Conservation (phyloP, 306 rosid genomes). For the Lathyrus sativus region DNA sequence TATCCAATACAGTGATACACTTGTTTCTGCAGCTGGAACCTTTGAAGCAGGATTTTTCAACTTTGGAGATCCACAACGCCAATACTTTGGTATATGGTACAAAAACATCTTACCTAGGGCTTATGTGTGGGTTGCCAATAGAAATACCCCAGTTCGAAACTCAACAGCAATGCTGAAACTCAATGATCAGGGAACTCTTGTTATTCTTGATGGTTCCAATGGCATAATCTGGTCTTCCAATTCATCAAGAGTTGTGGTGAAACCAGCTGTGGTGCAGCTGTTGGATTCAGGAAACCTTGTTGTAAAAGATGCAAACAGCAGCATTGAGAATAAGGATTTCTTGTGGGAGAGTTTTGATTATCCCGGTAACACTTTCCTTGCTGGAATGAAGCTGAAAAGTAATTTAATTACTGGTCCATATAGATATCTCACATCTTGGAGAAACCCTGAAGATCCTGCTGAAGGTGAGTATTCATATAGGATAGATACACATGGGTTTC, state of each 20-base stretch:
- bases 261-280: slow-evolving; percentile 20
- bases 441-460: slow-evolving; percentile 6
- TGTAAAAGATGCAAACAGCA: slow-evolving; percentile 9
- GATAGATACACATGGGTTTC: slow-evolving; percentile 33
- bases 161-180: slow-evolving; percentile 3
- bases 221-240: slow-evolving; percentile 37
- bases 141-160: slow-evolving; percentile 19
- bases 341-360: slow-evolving; percentile 48
- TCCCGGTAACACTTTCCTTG: slow-evolving; percentile 37
- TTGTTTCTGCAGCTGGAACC: slow-evolving; percentile 11
- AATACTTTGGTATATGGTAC: slow-evolving; percentile 32
- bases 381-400: slow-evolving; percentile 29
- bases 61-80: neutral
- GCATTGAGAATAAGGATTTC: neutral
- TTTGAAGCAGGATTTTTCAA: slow-evolving; percentile 26
- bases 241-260: neutral
- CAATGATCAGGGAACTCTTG: slow-evolving; percentile 31
- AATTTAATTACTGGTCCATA: slow-evolving; percentile 12
- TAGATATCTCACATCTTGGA: slow-evolving; percentile 34
- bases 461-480: slow-evolving; percentile 25
- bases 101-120: neutral
- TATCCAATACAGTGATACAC: neutral
- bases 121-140: slow-evolving; percentile 26
- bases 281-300: slow-evolving; percentile 44
- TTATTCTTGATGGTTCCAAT: slow-evolving; percentile 33